phyloP scores from a whole-genome alignment of 345 rosid genomes.

The Eucalyptus camaldulensis region DNA sequence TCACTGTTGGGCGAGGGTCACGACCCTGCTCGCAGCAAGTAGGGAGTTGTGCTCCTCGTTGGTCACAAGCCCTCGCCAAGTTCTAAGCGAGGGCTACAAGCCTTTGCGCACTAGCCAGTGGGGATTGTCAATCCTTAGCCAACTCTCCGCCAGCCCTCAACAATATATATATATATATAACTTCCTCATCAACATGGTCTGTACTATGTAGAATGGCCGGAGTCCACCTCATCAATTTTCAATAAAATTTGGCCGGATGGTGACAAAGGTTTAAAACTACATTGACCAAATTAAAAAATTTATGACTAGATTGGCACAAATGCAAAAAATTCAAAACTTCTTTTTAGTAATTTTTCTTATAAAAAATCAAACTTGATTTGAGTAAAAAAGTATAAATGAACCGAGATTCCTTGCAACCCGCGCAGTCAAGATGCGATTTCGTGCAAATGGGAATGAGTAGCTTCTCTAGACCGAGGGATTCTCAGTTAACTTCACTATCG shows the following conservation, averaged over 20 bases:
- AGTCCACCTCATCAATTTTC: background rate
- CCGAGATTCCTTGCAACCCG: background rate
- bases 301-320: accelerated
- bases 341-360: background rate
- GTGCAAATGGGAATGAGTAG: background rate
- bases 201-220: accelerated
- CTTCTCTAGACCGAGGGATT: background rate
- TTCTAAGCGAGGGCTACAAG: too few relatives aligned
- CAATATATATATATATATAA: too few relatives aligned
- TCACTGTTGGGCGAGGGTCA: too few relatives aligned
- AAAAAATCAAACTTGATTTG: background rate
- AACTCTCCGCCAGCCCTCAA: too few relatives aligned
- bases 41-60: too few relatives aligned
- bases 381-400: background rate
- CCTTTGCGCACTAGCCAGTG: too few relatives aligned
- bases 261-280: too few relatives aligned
- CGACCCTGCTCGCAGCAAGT: too few relatives aligned
- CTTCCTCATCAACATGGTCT: accelerated
- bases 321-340: too few relatives aligned
- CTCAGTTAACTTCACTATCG: background rate
- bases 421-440: background rate
- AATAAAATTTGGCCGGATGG: background rate
- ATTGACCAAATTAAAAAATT: too few relatives aligned
- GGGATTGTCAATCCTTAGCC: too few relatives aligned
- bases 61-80: too few relatives aligned